A percentile compares a stretch with the other conserved stretches of the same genome.
Evolutionary conservation across 2,329 filamentous ascomycete species (phyloP).

Genomic region (Neurospora crassa): DNA sequence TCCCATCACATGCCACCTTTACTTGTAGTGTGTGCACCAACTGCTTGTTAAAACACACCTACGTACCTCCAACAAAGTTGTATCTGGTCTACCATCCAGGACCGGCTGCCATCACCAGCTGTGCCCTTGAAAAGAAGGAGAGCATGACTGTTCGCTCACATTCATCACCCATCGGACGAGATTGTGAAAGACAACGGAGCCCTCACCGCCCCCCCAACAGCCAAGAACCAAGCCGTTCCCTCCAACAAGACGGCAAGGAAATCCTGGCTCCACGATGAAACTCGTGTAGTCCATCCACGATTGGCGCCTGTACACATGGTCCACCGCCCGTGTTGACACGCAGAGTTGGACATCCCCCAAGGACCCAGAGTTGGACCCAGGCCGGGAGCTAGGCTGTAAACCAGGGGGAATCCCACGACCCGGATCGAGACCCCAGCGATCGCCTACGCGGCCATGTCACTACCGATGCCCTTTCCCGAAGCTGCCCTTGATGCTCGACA

Average conservation of each 20-base stretch:
- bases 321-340: background rate
- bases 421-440: background rate
- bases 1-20: constrained; percentile 4
- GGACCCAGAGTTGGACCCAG: background rate
- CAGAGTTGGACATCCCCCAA: background rate
- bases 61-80: background rate
- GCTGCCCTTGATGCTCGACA: constrained; percentile 25
- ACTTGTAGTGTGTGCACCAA: background rate
- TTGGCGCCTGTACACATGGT: background rate
- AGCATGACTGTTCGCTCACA: background rate
- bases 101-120: background rate
- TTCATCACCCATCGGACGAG: background rate
- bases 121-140: background rate
- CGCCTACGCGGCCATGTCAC: constrained; percentile 26
- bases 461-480: constrained; percentile 26
- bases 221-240: background rate
- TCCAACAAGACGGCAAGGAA: background rate
- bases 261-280: background rate
- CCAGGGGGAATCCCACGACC: background rate
- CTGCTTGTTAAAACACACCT: background rate
- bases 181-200: background rate
- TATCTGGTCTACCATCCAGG: background rate
- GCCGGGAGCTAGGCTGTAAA: background rate
- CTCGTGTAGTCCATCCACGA: background rate
- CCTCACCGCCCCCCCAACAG: background rate